Conservation (phyloP, 1,284 basidiomycete species). For the Puccinia polysora region DNA sequence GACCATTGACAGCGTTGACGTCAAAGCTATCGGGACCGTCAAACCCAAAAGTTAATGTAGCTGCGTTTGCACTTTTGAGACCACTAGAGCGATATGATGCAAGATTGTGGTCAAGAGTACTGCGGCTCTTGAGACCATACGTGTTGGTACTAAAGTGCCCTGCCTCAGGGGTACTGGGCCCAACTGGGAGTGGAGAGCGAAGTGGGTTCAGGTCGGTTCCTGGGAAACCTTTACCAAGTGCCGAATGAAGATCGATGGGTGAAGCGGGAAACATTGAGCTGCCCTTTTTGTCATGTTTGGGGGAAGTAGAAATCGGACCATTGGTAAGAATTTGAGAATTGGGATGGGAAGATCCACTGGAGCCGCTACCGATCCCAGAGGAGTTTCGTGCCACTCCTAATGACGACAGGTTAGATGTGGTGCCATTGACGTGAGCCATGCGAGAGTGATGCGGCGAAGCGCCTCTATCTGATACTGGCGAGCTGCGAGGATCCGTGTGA, state of each 20-base stretch:
- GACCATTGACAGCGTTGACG: background rate
- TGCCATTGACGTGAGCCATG: constrained; percentile 32
- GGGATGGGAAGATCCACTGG: background rate
- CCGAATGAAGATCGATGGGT: constrained; percentile 7
- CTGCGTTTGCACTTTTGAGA: constrained; percentile 1
- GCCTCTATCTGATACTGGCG: constrained; percentile 34
- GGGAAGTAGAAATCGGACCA: constrained; percentile 7
- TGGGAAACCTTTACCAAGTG: constrained; percentile 21
- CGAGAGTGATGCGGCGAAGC: constrained; percentile 30
- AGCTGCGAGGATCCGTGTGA: constrained; percentile 44
- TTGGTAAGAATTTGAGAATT: constrained; percentile 11
- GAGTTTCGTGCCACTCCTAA: constrained; percentile 6
- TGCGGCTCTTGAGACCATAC: constrained; percentile 11
- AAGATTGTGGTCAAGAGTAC: constrained; percentile 6
- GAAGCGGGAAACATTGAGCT: constrained; percentile 23
- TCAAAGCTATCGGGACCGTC: constrained; percentile 25
- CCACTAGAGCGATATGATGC: constrained; percentile 3
- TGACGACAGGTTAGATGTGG: background rate
- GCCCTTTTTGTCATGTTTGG: constrained; percentile 31
- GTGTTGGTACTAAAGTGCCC: constrained; percentile 12
- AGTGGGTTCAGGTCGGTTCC: constrained; percentile 7
- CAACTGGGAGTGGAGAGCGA: constrained; percentile 18
- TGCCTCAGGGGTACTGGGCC: background rate
- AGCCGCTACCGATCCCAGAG: background rate
- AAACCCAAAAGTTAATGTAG: constrained; percentile 29